Conservation (phyloP, 768 basidiomycete genomes). For the Lactifluus echinatus region DNA sequence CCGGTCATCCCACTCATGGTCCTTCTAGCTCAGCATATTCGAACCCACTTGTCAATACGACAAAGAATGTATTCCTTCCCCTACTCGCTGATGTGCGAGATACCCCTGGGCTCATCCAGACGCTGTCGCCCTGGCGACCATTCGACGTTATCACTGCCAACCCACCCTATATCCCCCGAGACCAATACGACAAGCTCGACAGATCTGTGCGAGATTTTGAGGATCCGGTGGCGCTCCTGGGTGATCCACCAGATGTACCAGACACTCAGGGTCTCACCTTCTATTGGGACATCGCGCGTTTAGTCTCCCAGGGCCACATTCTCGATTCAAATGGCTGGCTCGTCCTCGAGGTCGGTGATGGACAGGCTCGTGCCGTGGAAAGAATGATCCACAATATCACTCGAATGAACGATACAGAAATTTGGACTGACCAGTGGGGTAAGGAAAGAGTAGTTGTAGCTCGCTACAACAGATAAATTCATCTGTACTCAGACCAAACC, state of each 20-base stretch:
- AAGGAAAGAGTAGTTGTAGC: constrained; percentile 63
- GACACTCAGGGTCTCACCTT: constrained; percentile 48
- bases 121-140: constrained; percentile 29
- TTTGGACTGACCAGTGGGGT: constrained; percentile 80
- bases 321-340: constrained; percentile 46
- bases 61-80: constrained; percentile 23
- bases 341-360: constrained; percentile 73
- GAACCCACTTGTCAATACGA: neutral
- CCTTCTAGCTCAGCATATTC: neutral
- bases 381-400: constrained; percentile 45
- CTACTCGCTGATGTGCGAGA: constrained; percentile 39
- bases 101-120: constrained; percentile 16
- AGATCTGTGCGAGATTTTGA: constrained; percentile 42
- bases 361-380: constrained; percentile 58
- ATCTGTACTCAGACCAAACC: neutral
- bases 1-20: neutral
- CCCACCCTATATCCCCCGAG: constrained; percentile 74
- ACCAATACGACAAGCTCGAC: constrained; percentile 55
- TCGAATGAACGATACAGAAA: constrained; percentile 41
- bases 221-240: constrained; percentile 52
- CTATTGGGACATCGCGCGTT: constrained; percentile 61
- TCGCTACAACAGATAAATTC: neutral
- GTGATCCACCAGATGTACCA: constrained; percentile 39
- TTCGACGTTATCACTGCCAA: constrained; percentile 80
- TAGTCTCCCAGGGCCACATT: constrained; percentile 45